A percentile compares a stretch with the other conserved stretches of the same genome.
These are phyloP conservation scores for Castanea sativa DNA, from an alignment of 306 rosid genomes.

Conservation along the genomic window DNA sequence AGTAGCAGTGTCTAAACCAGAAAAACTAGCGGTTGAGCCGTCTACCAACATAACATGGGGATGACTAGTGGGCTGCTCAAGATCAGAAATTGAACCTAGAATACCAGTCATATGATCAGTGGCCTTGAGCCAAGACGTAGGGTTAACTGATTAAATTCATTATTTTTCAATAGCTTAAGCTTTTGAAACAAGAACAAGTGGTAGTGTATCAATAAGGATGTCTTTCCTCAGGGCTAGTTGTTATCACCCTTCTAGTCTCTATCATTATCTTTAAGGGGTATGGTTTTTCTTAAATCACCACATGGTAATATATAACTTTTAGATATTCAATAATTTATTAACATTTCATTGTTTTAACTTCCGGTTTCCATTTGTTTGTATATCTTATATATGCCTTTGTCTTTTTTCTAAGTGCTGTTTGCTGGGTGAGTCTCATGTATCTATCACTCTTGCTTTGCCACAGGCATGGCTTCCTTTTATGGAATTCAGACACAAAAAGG, in stretches of 20 bases:
- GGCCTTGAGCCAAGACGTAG: no score
- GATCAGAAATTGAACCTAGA: no score
- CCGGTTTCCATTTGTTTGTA: neutral
- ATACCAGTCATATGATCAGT: no score
- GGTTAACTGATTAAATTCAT: no score
- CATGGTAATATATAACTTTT: neutral
- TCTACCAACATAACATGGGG: no score
- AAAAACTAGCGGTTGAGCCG: no score
- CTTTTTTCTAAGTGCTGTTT: neutral
- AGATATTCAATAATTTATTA: neutral
- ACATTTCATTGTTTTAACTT: neutral
- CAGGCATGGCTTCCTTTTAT: constrained; percentile 63
- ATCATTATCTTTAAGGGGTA: neutral
- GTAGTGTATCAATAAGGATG: neutral
- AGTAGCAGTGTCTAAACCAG: no score
- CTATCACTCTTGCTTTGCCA: neutral
- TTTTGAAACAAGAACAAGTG: no score
- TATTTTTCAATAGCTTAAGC: no score
- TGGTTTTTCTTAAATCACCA: neutral
- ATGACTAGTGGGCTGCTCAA: no score
- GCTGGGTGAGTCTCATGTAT: neutral
- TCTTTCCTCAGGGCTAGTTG: neutral
- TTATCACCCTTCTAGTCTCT: neutral
- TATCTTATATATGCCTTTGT: neutral
- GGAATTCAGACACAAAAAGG: constrained; percentile 46